These are phyloP conservation scores for Pseudotsuga menziesii DNA, from an alignment of 75 land plant species.

Conservation along the genomic window DNA sequence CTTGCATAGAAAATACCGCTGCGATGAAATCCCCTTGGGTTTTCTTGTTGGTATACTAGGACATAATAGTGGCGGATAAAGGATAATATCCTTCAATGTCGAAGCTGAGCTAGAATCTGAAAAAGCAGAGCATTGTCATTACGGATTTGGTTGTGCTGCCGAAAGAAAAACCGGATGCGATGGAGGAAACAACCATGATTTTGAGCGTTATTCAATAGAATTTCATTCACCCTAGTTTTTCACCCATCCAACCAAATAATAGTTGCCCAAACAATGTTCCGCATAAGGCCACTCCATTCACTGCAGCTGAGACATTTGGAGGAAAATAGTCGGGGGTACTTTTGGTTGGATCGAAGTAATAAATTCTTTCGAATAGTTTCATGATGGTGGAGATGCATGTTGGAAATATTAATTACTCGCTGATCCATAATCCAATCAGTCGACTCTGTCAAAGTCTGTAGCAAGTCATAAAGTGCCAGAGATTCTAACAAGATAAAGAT, in stretches of 20 bases:
- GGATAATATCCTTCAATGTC: constrained; percentile 55
- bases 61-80: constrained; percentile 38
- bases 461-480: no score
- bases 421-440: no score
- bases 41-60: constrained; percentile 37
- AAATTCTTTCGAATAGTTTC: constrained; percentile 20
- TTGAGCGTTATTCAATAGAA: constrained; percentile 13
- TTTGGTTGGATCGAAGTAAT: no score
- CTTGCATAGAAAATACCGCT: constrained; percentile 47
- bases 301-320: constrained; percentile 32
- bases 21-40: constrained; percentile 46
- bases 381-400: constrained; percentile 37
- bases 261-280: constrained; percentile 27
- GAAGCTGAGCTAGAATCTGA: constrained; percentile 59
- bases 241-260: constrained; percentile 19
- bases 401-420: no score
- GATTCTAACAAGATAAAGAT: no score
- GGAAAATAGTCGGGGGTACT: constrained; percentile 30
- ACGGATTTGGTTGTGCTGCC: constrained; percentile 37
- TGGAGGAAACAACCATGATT: constrained; percentile 24
- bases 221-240: constrained; percentile 13
- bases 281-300: constrained; percentile 23
- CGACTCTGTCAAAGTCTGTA: no score
- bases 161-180: constrained; percentile 54
- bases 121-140: constrained; percentile 59